Percentiles rank a stretch among this genome's conserved stretches.
These are phyloP conservation scores for Saturnispora sekii DNA, from an alignment of 805 yeast genomes.

Conservation along the genomic window DNA sequence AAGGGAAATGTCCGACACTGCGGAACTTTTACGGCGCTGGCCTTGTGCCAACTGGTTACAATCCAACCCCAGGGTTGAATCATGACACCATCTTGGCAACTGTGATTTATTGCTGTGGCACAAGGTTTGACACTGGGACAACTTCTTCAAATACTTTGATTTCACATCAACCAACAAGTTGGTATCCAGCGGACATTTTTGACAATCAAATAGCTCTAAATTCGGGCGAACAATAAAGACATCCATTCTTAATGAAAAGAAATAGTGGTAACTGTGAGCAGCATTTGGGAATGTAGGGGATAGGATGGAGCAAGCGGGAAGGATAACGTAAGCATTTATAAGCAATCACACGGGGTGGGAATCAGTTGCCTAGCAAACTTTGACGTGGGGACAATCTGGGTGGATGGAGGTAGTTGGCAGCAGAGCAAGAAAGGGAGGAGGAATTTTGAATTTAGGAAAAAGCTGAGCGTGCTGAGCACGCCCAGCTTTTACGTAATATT, in stretches of 20 bases:
- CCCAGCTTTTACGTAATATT: too few species aligned
- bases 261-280: neutral
- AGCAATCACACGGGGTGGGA: too few species aligned
- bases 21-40: too few species aligned
- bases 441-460: too few species aligned
- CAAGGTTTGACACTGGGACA: conserved; percentile 10
- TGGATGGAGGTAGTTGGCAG: too few species aligned
- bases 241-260: conserved; percentile 16
- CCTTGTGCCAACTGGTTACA: conserved; percentile 3
- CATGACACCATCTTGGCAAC: conserved; percentile 5
- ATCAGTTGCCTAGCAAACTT: too few species aligned
- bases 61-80: conserved; percentile 3
- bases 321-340: too few species aligned
- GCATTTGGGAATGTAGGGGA: neutral
- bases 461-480: too few species aligned
- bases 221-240: conserved; percentile 26
- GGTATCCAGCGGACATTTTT: conserved; percentile 15
- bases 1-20: neutral
- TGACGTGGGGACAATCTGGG: too few species aligned
- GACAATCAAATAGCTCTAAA: conserved; percentile 21
- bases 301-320: too few species aligned
- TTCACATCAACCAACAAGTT: conserved; percentile 15
- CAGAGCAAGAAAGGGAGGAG: too few species aligned
- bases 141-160: conserved; percentile 13
- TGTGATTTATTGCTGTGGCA: neutral